Evolutionary conservation across 257 asterid species (phyloP), one percentile per base, ranked within the genome.

Genomic region (Plantago elongata): DNA sequence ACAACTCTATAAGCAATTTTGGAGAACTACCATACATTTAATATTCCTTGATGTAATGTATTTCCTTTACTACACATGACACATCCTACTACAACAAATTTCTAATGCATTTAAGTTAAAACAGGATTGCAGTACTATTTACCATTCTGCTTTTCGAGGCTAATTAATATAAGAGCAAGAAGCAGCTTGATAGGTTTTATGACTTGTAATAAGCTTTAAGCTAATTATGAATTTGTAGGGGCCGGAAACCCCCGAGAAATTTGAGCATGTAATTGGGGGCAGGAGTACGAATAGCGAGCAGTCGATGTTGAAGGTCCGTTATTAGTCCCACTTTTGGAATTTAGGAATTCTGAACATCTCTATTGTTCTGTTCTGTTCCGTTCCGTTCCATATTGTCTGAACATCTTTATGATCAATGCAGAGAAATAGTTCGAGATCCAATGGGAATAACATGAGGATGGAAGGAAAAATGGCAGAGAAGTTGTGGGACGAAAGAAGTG

Each of bases 161-260:
- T 7, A 5, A 34, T 34, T 34, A 34, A 34, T 3, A 34, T 5
- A 34, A 3, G 40, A 7, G 7, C 8, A 34, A 34, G 40, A 34
- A 34, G 40, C 40, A 34, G 1, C 40, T 34, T 34, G 8, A 4
- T 3, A 34, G 40, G 5, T 34, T 34, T 34, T 34, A 34, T 34
- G 5, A 34, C 40, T 34, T 4, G 7, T 34, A 4, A 7, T 34
- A 7, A 34, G 40, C 40, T 52, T 9, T 52, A 22, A 5, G 45
- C 22, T 55, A 27, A 11, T 16, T 44, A 11, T 62, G 62, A 30
- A 62, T 51, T 60, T 52, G 72, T 70, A 91, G 98, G 95, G 88
- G 8, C 95, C 95, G 22, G 76, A 74, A 44, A 92, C 99, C 14
- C 97, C 96, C 6, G 99, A 89, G 79, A 92, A 89, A 67, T 74